phyloP scores from a whole-genome alignment of 179 eudicot species.

The Camellia oleifera region DNA sequence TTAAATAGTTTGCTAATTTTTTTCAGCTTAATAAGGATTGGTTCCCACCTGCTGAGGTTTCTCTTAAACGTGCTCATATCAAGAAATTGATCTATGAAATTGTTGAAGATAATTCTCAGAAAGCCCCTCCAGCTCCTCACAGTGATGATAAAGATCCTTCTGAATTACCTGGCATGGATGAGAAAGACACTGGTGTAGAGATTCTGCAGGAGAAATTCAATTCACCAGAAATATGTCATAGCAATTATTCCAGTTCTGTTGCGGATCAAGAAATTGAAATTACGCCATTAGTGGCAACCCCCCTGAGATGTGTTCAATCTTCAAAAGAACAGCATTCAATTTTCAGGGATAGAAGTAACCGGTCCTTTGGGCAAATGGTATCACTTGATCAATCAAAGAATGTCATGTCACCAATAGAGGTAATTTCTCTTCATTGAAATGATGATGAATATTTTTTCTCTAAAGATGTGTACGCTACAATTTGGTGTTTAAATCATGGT shows the following conservation, averaged over 20 bases:
- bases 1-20: neutral
- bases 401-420: conserved; percentile 52
- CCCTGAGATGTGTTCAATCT: conserved; percentile 25
- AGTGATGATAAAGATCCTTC: conserved; percentile 24
- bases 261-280: conserved; percentile 29
- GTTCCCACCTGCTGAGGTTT: conserved; percentile 83
- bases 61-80: conserved; percentile 66
- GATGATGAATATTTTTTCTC: too few relatives aligned
- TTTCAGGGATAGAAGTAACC: conserved; percentile 19
- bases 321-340: conserved; percentile 26
- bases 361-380: conserved; percentile 21
- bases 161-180: conserved; percentile 24
- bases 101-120: conserved; percentile 32
- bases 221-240: conserved; percentile 27
- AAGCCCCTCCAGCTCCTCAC: conserved; percentile 21
- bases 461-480: neutral
- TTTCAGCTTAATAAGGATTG: conserved; percentile 70
- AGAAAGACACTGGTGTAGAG: conserved; percentile 30
- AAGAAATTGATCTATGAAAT: conserved; percentile 55
- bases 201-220: conserved; percentile 34
- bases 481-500: neutral
- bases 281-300: conserved; percentile 25
- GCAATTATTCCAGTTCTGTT: conserved; percentile 23
- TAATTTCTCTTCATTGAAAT: conserved; percentile 20
- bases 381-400: conserved; percentile 21